Base-by-base conservation (phyloP, 192 early-diverging fungal genomes). In the Coemansia javaensis region DNA sequence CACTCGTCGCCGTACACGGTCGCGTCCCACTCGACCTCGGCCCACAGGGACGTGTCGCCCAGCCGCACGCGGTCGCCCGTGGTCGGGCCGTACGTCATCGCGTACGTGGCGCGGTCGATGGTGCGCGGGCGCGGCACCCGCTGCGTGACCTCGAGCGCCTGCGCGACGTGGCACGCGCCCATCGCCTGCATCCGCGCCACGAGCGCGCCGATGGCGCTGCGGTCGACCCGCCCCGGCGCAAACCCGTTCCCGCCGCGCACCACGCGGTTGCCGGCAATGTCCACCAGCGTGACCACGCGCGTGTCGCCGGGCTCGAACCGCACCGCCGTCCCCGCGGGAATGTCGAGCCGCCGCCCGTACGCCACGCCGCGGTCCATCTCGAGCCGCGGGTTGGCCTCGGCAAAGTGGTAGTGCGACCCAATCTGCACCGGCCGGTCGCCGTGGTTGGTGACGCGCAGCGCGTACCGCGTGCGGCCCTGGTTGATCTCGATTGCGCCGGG, bases 301-400 rank as follows among this genome's bases (percentile, higher is more conserved):
- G 83, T 82, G 58, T 96, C 95, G 8, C 94, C 94, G 0, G 95
- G 95, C 68, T 98, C 95, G 59, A 98, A 98, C 5, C 95, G 86
- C 43, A 94, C 83, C 8, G 93, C 91, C 0, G 92, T 89, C 27
- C 95, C 95, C 5, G 93, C 90, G 0, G 93, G 88, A 44, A 98
- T 92, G 63, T 96, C 90, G 11, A 98, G 75, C 12, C 92, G 78
- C 42, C 80, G 77, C 2, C 93, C 95, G 56, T 95, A 96, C 2
- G 92, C 81, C 3, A 85, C 55, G 0, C 53, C 60, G 12, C 95
- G 86, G 73, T 96, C 92, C 77, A 98, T 95, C 41, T 59, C 46
- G 14, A 98, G 73, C 22, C 50, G 44, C 7, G 84, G 75, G 62
- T 98, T 98, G 28, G 87, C 78, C 66, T 98, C 95, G 44, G 94